Percentiles rank a stretch among this genome's conserved stretches.
These are phyloP conservation scores for Starmerella davenportii DNA, from an alignment of 805 yeast genomes.

Conservation along the genomic window DNA sequence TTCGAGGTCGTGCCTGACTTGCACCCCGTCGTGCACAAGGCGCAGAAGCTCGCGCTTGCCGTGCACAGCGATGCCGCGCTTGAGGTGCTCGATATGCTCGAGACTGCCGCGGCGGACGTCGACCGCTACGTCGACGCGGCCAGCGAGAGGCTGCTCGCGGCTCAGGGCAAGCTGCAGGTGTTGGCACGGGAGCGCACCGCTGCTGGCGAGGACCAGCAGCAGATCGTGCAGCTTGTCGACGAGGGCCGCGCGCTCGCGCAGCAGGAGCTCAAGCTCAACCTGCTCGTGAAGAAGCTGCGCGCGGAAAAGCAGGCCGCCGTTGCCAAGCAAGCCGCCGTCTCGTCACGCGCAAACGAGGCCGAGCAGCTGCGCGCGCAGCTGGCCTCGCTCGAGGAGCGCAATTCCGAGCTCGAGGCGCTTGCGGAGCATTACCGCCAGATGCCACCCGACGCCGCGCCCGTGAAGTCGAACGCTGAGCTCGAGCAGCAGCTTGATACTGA, in stretches of 20 bases:
- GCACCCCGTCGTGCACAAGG: conserved; percentile 1
- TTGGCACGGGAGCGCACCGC: too few species aligned
- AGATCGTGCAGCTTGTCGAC: conserved; percentile 44
- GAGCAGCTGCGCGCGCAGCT: conserved; percentile 17
- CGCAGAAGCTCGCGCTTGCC: conserved; percentile 9
- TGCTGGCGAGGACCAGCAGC: conserved; percentile 28
- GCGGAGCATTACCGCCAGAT: conserved; percentile 51
- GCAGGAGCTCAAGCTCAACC: conserved; percentile 48
- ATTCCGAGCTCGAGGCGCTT: conserved; percentile 24
- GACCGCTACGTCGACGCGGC: conserved; percentile 2
- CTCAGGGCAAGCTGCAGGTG: conserved; percentile 9
- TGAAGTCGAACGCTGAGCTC: conserved; percentile 9
- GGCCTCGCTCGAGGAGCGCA: conserved; percentile 4
- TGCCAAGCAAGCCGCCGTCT: conserved; percentile 10
- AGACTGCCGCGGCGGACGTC: conserved; percentile 1
- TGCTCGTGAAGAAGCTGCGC: conserved; percentile 45
- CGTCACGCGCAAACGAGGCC: conserved; percentile 1
- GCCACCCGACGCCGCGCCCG: conserved; percentile 22
- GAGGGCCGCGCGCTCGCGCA: conserved; percentile 16
- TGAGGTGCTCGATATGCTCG: conserved; percentile 9
- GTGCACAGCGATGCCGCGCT: conserved; percentile 7
- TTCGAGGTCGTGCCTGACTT: conserved; percentile 35
- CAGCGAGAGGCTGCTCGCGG: conserved; percentile 4
- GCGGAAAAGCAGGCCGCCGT: conserved; percentile 29
- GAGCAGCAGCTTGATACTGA: neutral